A percentile compares a stretch with the other conserved stretches of the same genome.
Conservation (phyloP, 768 basidiomycete species). For the Amanita muscaria region DNA sequence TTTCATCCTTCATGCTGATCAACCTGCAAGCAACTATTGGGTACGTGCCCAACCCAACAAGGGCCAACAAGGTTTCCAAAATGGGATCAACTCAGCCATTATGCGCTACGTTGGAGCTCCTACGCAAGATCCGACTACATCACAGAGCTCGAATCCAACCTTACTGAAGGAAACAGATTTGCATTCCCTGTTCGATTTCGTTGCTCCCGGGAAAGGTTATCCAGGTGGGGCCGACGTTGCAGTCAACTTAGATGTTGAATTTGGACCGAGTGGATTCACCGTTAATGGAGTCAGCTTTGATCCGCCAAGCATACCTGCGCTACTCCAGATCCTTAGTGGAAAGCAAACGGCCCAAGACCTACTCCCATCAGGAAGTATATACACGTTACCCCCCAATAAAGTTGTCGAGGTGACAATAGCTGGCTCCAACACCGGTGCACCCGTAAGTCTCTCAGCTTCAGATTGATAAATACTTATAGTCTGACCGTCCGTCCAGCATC, state of each 20-base stretch:
- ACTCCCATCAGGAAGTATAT: constrained; percentile 32
- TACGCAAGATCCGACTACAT: constrained; percentile 28
- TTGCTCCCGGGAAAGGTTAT: constrained; percentile 29
- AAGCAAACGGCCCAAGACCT: constrained; percentile 30
- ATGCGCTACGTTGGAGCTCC: constrained; percentile 39
- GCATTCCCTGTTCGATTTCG: constrained; percentile 23
- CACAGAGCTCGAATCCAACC: constrained; percentile 11
- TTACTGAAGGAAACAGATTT: constrained; percentile 26
- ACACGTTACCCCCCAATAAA: constrained; percentile 33
- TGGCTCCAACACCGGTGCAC: constrained; percentile 22
- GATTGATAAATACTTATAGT: not conserved
- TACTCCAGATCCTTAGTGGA: constrained; percentile 44
- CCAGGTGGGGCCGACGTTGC: constrained; percentile 33
- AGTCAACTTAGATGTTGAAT: constrained; percentile 20
- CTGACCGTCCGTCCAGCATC: constrained; percentile 23
- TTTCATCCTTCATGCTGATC: constrained; percentile 33
- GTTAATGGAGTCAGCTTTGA: constrained; percentile 22
- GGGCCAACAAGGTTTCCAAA: constrained; percentile 21
- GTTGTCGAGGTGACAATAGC: constrained; percentile 39
- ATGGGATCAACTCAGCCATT: constrained; percentile 36
- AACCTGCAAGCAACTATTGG: constrained; percentile 44
- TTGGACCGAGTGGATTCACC: constrained; percentile 16
- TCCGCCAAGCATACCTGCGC: constrained; percentile 34
- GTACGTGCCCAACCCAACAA: constrained; percentile 31
- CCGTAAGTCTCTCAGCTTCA: constrained; percentile 12